Base-by-base conservation (phyloP, 495 filamentous ascomycete species). In the Recurvomyces mirabilis region DNA sequence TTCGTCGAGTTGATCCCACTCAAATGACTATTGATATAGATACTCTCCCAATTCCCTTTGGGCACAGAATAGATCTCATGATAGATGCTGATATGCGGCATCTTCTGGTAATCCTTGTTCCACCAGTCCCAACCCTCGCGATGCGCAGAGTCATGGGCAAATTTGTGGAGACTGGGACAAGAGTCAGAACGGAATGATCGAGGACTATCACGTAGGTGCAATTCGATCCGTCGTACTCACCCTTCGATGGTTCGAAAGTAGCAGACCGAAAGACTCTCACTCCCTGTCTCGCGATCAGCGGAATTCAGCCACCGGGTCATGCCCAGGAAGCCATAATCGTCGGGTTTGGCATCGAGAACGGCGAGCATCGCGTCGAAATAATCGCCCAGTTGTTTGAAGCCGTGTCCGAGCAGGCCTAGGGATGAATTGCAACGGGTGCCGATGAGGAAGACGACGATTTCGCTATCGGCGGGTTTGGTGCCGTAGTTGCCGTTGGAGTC, bases 181-280 rank as follows among this genome's bases (percentile, higher is more conserved):
- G 10, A 9, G 15, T 11, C 9, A 9, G 10, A 11, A 9, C 15
- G 6, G 32, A 17, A 17, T 17, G 32, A 6, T 9, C 15, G 9
- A 36, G 15, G 10, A 11, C 10, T 6, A 9, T 15, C 32, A 6
- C 15, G 6, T 17, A 9, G 7, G 7, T 15, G 6, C 15, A 36
- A 6, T 15, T 6, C 15, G 9, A 9, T 11, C 7, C 6, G 7
- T 36, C 10, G 32, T 9, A 9, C 32, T 9, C 66, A 65, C 74
- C 60, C 64, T 14, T 73, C 70, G 10, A 67, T 39, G 31, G 53
- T 46, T 10, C 62, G 62, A 47, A 75, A 70, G 56, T 78, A 78
- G 41, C 62, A 61, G 1, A 71, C 35, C 0, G 39, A 38, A 41
- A 72, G 55, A 7, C 59, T 17, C 45, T 71, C 66, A 43, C 67